Evolutionary conservation across 768 basidiomycete genomes (phyloP).

Genomic region (Pleurotus pulmonarius): DNA sequence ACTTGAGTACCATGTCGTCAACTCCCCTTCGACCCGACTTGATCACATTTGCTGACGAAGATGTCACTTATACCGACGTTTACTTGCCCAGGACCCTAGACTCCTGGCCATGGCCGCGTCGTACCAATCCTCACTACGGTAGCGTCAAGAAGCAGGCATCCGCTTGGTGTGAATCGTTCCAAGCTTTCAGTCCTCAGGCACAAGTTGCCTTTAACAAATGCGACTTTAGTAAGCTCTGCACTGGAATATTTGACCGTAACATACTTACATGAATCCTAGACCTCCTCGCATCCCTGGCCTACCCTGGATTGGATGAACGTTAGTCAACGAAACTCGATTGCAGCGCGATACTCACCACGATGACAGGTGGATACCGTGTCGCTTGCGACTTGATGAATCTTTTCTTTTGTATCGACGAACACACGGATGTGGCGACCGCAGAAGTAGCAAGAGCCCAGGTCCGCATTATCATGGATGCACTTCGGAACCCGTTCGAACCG

Average conservation of each 20-base stretch:
- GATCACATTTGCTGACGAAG: too few species aligned
- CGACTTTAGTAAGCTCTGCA: constrained; percentile 31
- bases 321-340: not conserved
- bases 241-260: too few species aligned
- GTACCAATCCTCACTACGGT: constrained; percentile 32
- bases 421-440: constrained; percentile 36
- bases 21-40: too few species aligned
- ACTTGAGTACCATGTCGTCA: too few species aligned
- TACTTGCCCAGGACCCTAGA: constrained; percentile 34
- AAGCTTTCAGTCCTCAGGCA: constrained; percentile 27
- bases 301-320: constrained; percentile 31
- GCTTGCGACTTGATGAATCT: constrained; percentile 50
- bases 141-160: constrained; percentile 29
- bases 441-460: constrained; percentile 24
- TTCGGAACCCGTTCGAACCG: constrained; percentile 29
- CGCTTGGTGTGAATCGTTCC: constrained; percentile 33
- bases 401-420: constrained; percentile 47
- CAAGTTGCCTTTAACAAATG: constrained; percentile 37
- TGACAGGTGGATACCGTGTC: constrained; percentile 25
- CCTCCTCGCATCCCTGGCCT: constrained; percentile 34
- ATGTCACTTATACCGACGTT: constrained; percentile 6
- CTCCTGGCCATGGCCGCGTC: constrained; percentile 41
- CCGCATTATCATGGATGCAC: constrained; percentile 32
- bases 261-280: constrained; percentile 16
- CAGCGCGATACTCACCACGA: not conserved